phyloP scores from a whole-genome alignment of 306 rosid species.

The Acacia confusa region DNA sequence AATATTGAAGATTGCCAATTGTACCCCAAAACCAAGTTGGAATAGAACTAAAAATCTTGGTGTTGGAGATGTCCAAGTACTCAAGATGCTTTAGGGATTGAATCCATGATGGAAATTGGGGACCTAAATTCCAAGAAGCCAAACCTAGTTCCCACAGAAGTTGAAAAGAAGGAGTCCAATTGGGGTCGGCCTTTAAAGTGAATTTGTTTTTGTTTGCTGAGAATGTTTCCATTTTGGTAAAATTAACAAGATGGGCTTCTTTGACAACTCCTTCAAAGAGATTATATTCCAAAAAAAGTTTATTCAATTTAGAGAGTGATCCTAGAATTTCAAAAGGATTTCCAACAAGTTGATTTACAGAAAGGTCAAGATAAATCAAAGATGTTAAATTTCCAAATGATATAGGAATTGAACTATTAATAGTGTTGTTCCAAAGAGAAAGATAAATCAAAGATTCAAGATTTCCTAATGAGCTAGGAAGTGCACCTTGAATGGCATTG shows the following conservation, averaged over 20 bases:
- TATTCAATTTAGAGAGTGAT: neutral
- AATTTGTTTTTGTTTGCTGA: neutral
- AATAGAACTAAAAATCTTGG: neutral
- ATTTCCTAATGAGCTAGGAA: conserved; percentile 24
- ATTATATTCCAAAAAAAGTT: neutral
- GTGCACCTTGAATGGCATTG: neutral
- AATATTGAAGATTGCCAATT: too few relatives aligned
- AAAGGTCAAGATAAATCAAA: neutral
- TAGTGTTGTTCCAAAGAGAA: too few relatives aligned
- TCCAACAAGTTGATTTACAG: neutral
- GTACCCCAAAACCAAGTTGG: conserved; percentile 17
- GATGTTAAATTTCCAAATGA: neutral
- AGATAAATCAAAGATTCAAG: too few relatives aligned
- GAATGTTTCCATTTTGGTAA: neutral
- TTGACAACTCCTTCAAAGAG: neutral
- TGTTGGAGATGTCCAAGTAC: neutral
- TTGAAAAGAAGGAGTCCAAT: conserved; percentile 31
- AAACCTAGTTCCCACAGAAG: fast-evolving
- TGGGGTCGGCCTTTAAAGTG: neutral
- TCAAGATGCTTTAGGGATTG: neutral
- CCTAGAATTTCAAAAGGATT: neutral
- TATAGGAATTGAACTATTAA: too few relatives aligned
- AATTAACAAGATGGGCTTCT: conserved; percentile 27
- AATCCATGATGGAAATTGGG: conserved; percentile 33
- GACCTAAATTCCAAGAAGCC: conserved; percentile 24